Conservation (phyloP, 768 basidiomycete species). For the Rhodotorula kratochvilovae region DNA sequence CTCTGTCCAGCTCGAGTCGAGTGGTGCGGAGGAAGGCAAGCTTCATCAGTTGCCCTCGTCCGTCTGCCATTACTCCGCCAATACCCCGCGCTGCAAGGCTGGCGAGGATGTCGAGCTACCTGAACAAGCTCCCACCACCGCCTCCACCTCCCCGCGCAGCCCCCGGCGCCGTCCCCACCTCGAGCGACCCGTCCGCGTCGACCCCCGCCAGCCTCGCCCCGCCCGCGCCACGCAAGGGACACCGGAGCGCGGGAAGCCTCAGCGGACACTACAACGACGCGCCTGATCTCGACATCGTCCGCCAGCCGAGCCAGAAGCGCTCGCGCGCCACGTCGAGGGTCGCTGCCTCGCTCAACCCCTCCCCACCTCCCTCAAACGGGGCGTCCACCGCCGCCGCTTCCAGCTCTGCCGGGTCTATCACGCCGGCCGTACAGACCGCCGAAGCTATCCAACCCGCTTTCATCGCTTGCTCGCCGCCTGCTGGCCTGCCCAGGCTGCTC, state of each 20-base stretch:
- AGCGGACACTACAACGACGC: constrained; percentile 21
- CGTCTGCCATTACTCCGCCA: no score
- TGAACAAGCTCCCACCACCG: background rate
- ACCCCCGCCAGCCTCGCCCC: background rate
- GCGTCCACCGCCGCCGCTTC: background rate
- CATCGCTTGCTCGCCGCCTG: no score
- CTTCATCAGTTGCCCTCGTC: no score
- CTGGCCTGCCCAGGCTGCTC: no score
- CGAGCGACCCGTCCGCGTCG: no score
- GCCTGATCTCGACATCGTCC: background rate
- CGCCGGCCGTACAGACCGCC: background rate
- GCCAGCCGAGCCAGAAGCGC: constrained; percentile 1
- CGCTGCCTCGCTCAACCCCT: background rate
- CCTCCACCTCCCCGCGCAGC: background rate
- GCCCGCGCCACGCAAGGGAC: background rate
- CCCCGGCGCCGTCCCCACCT: background rate
- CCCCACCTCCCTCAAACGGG: background rate
- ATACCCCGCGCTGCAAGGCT: no score
- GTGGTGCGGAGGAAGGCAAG: no score
- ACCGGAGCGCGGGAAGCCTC: background rate
- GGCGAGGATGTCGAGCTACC: background rate
- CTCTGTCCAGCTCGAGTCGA: no score
- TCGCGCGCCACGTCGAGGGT: constrained; percentile 6
- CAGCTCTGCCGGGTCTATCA: background rate
- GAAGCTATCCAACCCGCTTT: constrained; percentile 13